Percentiles rank a stretch among this genome's conserved stretches.
phyloP scores from a whole-genome alignment of 2,329 filamentous ascomycete species.

The Chrysosporium keratinophilum region DNA sequence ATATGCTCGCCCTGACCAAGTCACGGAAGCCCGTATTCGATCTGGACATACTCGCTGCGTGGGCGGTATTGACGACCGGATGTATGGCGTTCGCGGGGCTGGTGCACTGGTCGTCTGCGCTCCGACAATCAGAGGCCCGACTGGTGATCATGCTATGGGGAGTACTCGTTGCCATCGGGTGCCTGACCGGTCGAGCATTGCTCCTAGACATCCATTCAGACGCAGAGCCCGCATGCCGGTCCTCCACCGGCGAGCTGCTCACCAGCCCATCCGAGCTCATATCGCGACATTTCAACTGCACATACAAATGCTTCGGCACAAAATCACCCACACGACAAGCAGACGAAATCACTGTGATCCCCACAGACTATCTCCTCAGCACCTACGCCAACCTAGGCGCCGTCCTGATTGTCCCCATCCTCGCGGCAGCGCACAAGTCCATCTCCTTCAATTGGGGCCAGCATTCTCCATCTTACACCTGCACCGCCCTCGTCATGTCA shows the following conservation, averaged over 20 bases:
- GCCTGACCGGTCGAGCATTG: conserved; percentile 18
- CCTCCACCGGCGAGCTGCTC: conserved; percentile 17
- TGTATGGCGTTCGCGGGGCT: conserved; percentile 20
- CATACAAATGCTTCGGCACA: conserved; percentile 21
- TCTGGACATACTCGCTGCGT: conserved; percentile 21
- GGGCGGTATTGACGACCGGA: conserved; percentile 21
- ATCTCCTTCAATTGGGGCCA: conserved; percentile 16
- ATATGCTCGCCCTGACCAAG: conserved; percentile 20
- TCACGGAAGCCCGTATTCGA: conserved; percentile 19
- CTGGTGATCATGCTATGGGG: conserved; percentile 21
- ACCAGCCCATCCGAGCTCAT: conserved; percentile 16
- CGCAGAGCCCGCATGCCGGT: conserved; percentile 20
- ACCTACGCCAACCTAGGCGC: conserved; percentile 15
- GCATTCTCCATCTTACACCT: conserved; percentile 19
- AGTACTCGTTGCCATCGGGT: conserved; percentile 16
- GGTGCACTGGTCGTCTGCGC: conserved; percentile 21
- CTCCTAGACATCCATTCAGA: conserved; percentile 16
- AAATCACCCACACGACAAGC: conserved; percentile 19
- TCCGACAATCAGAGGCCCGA: conserved; percentile 18
- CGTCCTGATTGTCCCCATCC: conserved; percentile 18
- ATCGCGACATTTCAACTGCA: conserved; percentile 21
- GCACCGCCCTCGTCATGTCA: conserved; percentile 17
- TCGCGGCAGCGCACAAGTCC: conserved; percentile 21
- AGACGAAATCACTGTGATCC: conserved; percentile 19
- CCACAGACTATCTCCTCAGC: conserved; percentile 16